Evolutionary conservation across 1,284 basidiomycete genomes (phyloP).

Genomic region (Irpex sp.): DNA sequence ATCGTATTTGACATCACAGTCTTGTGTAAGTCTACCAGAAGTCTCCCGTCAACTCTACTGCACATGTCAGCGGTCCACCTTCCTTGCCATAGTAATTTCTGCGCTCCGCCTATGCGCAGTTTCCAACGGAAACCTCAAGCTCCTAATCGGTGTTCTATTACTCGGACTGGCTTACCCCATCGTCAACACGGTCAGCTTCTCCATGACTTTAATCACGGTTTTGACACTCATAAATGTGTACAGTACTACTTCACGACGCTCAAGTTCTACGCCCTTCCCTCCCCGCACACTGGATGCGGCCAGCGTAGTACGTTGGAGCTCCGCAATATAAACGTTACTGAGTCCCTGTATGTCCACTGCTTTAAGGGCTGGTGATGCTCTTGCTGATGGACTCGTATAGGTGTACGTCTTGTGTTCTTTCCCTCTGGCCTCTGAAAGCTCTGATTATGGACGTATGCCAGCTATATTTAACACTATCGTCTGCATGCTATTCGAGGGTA

Average conservation of each 20-base stretch:
- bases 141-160: neutral
- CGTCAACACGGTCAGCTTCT: neutral
- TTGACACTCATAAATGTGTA: neutral
- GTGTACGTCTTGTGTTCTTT: neutral
- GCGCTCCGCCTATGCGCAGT: neutral
- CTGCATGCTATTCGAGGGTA: neutral
- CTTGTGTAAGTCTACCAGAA: too few relatives aligned
- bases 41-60: too few relatives aligned
- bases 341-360: neutral
- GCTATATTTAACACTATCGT: neutral
- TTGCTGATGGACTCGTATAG: neutral
- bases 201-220: neutral
- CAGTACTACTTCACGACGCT: neutral
- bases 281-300: neutral
- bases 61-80: too few relatives aligned
- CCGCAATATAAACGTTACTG: neutral
- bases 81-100: neutral
- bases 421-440: neutral
- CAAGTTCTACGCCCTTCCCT: neutral
- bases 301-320: neutral
- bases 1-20: too few relatives aligned
- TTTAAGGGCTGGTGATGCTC: neutral
- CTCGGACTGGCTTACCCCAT: neutral
- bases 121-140: neutral
- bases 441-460: neutral